Base-by-base conservation (phyloP, 2,329 filamentous ascomycete species). In the Drechslerella stenobrocha region DNA sequence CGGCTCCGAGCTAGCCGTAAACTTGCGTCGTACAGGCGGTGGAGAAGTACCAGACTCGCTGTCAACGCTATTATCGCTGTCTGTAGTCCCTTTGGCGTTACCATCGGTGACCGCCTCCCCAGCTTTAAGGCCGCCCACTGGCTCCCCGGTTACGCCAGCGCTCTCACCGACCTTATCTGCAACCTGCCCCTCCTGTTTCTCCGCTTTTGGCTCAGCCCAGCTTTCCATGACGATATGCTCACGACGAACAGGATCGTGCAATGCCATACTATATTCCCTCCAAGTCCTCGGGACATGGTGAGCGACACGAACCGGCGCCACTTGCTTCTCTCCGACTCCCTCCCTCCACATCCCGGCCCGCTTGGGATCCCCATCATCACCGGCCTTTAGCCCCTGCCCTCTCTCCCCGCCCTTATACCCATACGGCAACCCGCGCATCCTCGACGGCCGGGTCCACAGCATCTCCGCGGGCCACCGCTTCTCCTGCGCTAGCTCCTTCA, bases 401-500 rank as follows among this genome's bases (percentile, higher is more conserved):
- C 42, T 18, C 13, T 37, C n/a, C 2, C 23, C 45, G 3, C 63
- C 63, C 6, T 24, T 42, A n/a, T 67, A 67, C 11, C 63, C 63
- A 40, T 55, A 67, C 7, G 44, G 35, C 23, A 67, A 40, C 20
- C 63, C 63, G n/a, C 50, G 48, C 4, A 34, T 60, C 23, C 55
- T 55, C 13, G 3, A 8, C n/a, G 55, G 55, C 28, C 50, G 44
- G 11, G 45, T 60, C 63, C 63, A 67, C 7, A 67, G 45, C 11
- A 23, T 32, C 20, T 67, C 55, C 20, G 56, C 44, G 1, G 63
- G 63, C 63, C 63, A 67, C 9, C 63, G 55, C 18, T 67, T 67
- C 55, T 67, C 63, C 51, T 67, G 63, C n/a, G 37, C 63, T 9
- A 67, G 20, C 6, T 22, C 24, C 55, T 67, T 67, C 35, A 67